These are phyloP conservation scores for Mycocentrospora acerina DNA, from an alignment of 2,329 filamentous ascomycete species.

Conservation along the genomic window DNA sequence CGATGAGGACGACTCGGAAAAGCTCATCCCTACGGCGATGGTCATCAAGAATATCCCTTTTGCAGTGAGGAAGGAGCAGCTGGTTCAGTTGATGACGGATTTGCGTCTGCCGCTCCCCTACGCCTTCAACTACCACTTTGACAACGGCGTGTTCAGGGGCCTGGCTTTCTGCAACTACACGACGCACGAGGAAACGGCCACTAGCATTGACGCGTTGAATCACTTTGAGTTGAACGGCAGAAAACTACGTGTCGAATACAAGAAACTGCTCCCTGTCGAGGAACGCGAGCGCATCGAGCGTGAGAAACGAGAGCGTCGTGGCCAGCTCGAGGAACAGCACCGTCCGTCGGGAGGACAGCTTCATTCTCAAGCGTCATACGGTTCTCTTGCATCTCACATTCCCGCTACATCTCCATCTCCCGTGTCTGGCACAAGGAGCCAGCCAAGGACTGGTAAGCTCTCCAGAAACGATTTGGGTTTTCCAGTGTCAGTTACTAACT, in stretches of 20 bases:
- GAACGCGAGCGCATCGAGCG: conserved; percentile 95
- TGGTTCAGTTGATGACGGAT: conserved; percentile 91
- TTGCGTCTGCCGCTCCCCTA: conserved; percentile 93
- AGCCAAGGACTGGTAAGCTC: conserved; percentile 47
- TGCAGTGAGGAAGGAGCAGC: conserved; percentile 93
- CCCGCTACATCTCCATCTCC: conserved; percentile 67
- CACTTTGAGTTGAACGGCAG: conserved; percentile 93
- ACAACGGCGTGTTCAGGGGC: conserved; percentile 94
- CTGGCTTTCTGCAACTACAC: conserved; percentile 98
- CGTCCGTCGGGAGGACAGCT: conserved; percentile 69
- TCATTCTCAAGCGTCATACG: conserved; percentile 83
- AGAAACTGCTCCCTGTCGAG: conserved; percentile 96
- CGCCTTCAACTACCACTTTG: conserved; percentile 99
- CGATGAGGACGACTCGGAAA: conserved; percentile 68
- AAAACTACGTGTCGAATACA: conserved; percentile 95
- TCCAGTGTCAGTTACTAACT: conserved; percentile 17
- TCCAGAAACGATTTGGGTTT: conserved; percentile 8
- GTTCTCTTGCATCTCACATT: conserved; percentile 69
- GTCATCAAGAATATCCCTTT: conserved; percentile 99
- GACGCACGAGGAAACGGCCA: conserved; percentile 86
- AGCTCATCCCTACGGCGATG: conserved; percentile 96
- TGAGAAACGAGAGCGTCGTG: conserved; percentile 93
- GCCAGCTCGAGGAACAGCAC: conserved; percentile 96
- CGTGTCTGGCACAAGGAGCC: conserved; percentile 58
- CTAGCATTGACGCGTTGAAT: conserved; percentile 92